Evolutionary conservation across 148 eudicot species (phyloP).

Genomic region (Rhododendron simsii): DNA sequence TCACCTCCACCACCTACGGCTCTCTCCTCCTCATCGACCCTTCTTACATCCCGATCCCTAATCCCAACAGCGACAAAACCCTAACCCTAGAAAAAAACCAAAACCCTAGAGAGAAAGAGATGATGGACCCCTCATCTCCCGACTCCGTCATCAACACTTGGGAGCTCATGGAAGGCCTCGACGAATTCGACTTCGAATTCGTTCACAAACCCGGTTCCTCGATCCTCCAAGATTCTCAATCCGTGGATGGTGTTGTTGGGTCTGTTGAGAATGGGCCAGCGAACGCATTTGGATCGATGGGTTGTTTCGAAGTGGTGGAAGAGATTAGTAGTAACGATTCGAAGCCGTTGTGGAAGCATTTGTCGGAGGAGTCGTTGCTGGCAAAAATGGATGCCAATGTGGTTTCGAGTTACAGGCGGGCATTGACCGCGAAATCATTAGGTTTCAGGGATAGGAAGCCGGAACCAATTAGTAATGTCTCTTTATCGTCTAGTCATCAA

Average conservation of each 20-base stretch:
- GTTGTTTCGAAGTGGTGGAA: constrained; percentile 45
- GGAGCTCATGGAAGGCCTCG: constrained; percentile 99
- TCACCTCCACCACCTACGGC: constrained; percentile 90
- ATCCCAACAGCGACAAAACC: constrained; percentile 7
- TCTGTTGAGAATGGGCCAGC: constrained; percentile 15
- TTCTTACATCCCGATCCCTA: constrained; percentile 7
- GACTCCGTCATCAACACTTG: constrained; percentile 98
- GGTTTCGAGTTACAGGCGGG: constrained; percentile 55
- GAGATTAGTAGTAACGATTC: constrained; percentile 27
- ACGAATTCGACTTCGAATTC: constrained; percentile 42
- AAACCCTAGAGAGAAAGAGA: neutral
- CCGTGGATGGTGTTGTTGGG: constrained; percentile 6
- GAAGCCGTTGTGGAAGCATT: constrained; percentile 91
- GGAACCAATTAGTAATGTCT: constrained; percentile 17
- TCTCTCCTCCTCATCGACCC: constrained; percentile 54
- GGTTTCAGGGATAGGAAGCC: constrained; percentile 21
- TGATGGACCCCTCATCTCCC: constrained; percentile 41
- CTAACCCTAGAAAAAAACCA: neutral
- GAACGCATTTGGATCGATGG: constrained; percentile 46
- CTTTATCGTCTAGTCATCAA: constrained; percentile 3
- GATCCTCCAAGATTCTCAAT: neutral
- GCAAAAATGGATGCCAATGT: constrained; percentile 77
- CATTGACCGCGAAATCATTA: constrained; percentile 39
- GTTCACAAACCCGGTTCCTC: constrained; percentile 22
- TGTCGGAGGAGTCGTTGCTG: constrained; percentile 81